These are phyloP conservation scores for Diaporthe longicolla DNA, from an alignment of 2,329 filamentous ascomycete species.

Conservation along the genomic window DNA sequence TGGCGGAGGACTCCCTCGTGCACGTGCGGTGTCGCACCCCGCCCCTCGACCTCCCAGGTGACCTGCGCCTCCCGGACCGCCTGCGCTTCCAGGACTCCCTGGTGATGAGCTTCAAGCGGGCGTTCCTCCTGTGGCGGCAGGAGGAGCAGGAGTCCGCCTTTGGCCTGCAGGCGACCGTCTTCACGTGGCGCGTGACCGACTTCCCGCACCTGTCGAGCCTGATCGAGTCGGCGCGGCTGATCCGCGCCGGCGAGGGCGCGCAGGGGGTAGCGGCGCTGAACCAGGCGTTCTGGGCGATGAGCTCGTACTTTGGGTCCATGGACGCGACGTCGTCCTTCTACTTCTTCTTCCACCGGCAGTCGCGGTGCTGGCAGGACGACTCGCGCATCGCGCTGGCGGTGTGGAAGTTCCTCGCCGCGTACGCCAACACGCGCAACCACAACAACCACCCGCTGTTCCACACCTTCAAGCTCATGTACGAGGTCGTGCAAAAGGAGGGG, in stretches of 20 bases:
- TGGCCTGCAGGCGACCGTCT: slow-evolving; percentile 31
- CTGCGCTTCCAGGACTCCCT: slow-evolving; percentile 39
- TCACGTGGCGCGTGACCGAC: slow-evolving; percentile 39
- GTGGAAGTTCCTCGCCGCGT: slow-evolving; percentile 39
- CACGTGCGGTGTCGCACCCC: slow-evolving; percentile 40
- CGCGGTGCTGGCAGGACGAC: slow-evolving; percentile 38
- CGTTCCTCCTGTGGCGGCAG: slow-evolving; percentile 38
- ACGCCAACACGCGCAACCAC: slow-evolving; percentile 16
- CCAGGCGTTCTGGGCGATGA: slow-evolving; percentile 39
- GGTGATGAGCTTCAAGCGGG: slow-evolving; percentile 39
- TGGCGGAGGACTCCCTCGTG: slow-evolving; percentile 15
- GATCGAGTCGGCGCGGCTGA: slow-evolving; percentile 35
- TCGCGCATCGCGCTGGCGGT: slow-evolving; percentile 36
- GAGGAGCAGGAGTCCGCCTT: slow-evolving; percentile 37
- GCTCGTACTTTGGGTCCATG: slow-evolving; percentile 27
- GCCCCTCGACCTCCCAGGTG: slow-evolving; percentile 31
- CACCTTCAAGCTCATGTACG: slow-evolving; percentile 40
- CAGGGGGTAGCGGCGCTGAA: slow-evolving; percentile 34
- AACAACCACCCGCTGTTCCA: slow-evolving; percentile 40
- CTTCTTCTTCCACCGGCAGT: slow-evolving; percentile 41
- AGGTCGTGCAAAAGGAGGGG: slow-evolving; percentile 39
- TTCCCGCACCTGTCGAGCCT: slow-evolving; percentile 38
- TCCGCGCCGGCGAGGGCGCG: slow-evolving; percentile 26
- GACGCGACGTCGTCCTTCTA: slow-evolving; percentile 38
- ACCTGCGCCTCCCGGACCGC: slow-evolving; percentile 35